Percentiles rank a stretch among this genome's conserved stretches.
These are phyloP conservation scores for Tubosaeta sp. DNA, from an alignment of 768 basidiomycete genomes.

Conservation along the genomic window DNA sequence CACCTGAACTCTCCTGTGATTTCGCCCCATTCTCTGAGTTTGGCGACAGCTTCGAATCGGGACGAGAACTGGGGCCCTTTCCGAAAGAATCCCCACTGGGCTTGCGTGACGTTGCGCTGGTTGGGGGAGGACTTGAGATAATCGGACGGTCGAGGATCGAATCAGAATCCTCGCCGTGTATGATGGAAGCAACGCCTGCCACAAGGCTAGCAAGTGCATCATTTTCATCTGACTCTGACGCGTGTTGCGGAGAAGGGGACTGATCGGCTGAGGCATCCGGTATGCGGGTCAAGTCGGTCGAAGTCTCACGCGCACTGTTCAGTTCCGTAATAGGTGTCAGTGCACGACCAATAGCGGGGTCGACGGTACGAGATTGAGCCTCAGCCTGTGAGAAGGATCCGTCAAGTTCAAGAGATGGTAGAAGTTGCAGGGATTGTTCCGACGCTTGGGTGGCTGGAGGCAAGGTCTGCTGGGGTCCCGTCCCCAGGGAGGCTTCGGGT, in stretches of 20 bases:
- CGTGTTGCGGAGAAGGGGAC: conserved; percentile 6
- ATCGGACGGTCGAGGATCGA: conserved; percentile 15
- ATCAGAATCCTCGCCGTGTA: conserved; percentile 17
- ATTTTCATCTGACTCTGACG: conserved; percentile 26
- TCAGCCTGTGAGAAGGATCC: conserved; percentile 13
- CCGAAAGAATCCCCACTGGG: conserved; percentile 36
- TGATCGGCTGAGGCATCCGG: conserved; percentile 18
- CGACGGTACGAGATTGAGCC: conserved; percentile 14
- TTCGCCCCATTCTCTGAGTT: conserved; percentile 20
- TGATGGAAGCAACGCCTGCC: conserved; percentile 14
- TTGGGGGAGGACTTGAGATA: conserved; percentile 27
- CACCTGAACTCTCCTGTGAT: conserved; percentile 17
- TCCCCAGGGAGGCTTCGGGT: conserved; percentile 5
- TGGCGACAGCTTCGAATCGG: conserved; percentile 38
- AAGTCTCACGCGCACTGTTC: conserved; percentile 30
- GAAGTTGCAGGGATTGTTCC: conserved; percentile 16
- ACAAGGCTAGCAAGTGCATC: conserved; percentile 17
- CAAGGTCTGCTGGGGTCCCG: conserved; percentile 23
- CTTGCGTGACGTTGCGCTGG: conserved; percentile 22
- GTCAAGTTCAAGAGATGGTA: conserved; percentile 60
- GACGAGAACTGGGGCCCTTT: conserved; percentile 28
- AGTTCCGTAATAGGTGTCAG: conserved; percentile 69
- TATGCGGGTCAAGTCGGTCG: conserved; percentile 14
- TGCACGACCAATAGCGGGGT: conserved; percentile 26
- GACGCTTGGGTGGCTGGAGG: conserved; percentile 7